Base-by-base conservation (phyloP, 306 rosid genomes). In the Potentilla sterilis region DNA sequence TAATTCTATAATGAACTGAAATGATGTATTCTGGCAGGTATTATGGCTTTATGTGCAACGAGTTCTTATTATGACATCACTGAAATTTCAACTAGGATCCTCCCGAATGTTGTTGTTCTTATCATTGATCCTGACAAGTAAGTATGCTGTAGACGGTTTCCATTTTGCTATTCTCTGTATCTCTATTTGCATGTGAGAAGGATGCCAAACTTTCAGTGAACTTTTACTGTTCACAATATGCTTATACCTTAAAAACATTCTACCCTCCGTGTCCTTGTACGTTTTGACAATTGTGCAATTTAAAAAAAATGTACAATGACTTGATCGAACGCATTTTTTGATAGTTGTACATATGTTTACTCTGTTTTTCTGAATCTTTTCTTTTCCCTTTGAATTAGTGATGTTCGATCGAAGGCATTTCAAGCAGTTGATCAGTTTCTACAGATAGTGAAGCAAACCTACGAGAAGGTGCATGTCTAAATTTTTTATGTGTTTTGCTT, bases 21-120 rank as follows among this genome's bases (percentile, higher is more conserved):
- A 73, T 34, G 16, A 67, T 65, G 70, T 54, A 24, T 71, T 82
- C 61, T 86, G 77, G 81, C 94, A 96, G 99, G 99, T 55, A 83
- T 96, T 76, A 96, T 96, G 99, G 99, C 99, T 72, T 85, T 96
- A 71, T 89, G 97, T 64, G 99, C 98, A 52, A 96, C 99, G 84
- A 89, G 98, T 84, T 87, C 98, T 69, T 90, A 90, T 81, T 96
- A 96, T 83, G 99, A 96, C 83, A 78, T 85, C 83, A 81, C 88
- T 59, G 99, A 96, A 86, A 85, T 96, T 75, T 97, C 99, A 7
- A 90, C 98, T 72, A 88, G 97, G 81, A 92, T 92, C 81, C 99
- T 96, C 85, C 99, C 99, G 21, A 96, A 90, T 78, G 77, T 96
- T 77, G 89, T 96, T 73, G 92, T 96, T 55, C 99, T 96, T 54